Evolutionary conservation across 1,284 basidiomycete species (phyloP), one percentile per base, ranked within the genome.

Genomic region (Neolentinus lepideus): DNA sequence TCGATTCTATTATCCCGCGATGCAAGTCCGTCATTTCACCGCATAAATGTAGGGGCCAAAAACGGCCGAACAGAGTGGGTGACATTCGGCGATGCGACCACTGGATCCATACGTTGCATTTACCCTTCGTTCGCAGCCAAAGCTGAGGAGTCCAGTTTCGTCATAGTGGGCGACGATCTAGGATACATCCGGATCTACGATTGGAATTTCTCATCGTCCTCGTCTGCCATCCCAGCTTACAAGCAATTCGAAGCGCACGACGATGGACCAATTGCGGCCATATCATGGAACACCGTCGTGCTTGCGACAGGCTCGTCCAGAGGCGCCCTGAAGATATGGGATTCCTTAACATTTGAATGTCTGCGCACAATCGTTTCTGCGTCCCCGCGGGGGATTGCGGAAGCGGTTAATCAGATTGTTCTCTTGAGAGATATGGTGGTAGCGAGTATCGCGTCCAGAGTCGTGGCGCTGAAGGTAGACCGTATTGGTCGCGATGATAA

Each of bases 401-500:
- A 77, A 59, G 66, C 65, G 0, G 87, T 92, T 14, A 73, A 71
- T 24, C 80, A 83, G 62, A 84, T 94, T 35, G 61, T 88, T 6
- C 65, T 92, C 0, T 78, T 83, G 54, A 74, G 76, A 47, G 85
- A 92, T 43, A 70, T 81, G 14, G 58, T 93, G 27, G 68, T 92
- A 33, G 83, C 83, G 8, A 74, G 75, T 38, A 78, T 88, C 9
- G 90, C 85, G 1, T 79, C 77, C 56, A 73, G 78, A 52, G 78
- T 91, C 3, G 70, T 90, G 62, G 78, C 84, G 1, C 93, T 89
- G 85, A 79, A 79, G 58, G 81, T 83, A 2, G 85, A 81, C 9
- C 73, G 75, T 0, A 70, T 77, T 58, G 71, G 54, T 65, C 68
- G 60, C 59, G 60, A 31, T 58, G 57, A 53, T 60, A 63, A 64